phyloP scores from a whole-genome alignment of 2,329 filamentous ascomycete genomes.

The Teratosphaeriaceae sp. region DNA sequence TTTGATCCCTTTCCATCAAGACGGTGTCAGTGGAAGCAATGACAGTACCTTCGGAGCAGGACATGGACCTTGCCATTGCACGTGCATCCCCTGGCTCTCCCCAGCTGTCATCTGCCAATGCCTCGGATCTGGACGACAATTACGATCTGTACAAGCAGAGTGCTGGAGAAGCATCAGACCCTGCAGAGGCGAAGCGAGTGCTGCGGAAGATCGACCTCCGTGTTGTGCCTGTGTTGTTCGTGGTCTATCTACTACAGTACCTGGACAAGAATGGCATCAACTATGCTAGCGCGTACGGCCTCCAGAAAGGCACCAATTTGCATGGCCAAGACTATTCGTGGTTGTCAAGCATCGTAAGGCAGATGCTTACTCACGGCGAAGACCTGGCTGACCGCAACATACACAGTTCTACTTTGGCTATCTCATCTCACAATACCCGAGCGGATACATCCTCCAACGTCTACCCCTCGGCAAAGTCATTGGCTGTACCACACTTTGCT shows the following conservation, averaged over 20 bases:
- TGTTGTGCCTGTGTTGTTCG: slow-evolving; percentile 22
- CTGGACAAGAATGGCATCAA: slow-evolving; percentile 28
- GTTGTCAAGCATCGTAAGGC: slow-evolving; percentile 31
- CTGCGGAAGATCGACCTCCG: slow-evolving; percentile 25
- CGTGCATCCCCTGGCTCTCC: background rate
- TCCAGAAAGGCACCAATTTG: slow-evolving; percentile 41
- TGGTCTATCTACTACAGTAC: slow-evolving; percentile 27
- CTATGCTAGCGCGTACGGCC: slow-evolving; percentile 39
- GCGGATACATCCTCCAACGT: slow-evolving; percentile 36
- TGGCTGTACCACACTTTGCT: slow-evolving; percentile 22
- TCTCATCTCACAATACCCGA: slow-evolving; percentile 37
- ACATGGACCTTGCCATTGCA: background rate
- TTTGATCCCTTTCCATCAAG: background rate
- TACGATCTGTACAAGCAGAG: slow-evolving; percentile 6
- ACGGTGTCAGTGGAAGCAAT: background rate
- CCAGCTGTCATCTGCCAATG: background rate
- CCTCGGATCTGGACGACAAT: slow-evolving; percentile 5
- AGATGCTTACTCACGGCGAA: no score
- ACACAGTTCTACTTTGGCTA: slow-evolving; percentile 47
- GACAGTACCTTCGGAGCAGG: background rate
- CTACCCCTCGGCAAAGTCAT: slow-evolving; percentile 39
- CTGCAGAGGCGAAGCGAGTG: slow-evolving; percentile 18
- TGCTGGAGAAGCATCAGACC: background rate
- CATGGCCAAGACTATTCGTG: slow-evolving; percentile 45
- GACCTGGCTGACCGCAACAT: no score